These are phyloP conservation scores for Paraphoma chrysanthemicola DNA, from an alignment of 2,329 filamentous ascomycete species.

Conservation along the genomic window DNA sequence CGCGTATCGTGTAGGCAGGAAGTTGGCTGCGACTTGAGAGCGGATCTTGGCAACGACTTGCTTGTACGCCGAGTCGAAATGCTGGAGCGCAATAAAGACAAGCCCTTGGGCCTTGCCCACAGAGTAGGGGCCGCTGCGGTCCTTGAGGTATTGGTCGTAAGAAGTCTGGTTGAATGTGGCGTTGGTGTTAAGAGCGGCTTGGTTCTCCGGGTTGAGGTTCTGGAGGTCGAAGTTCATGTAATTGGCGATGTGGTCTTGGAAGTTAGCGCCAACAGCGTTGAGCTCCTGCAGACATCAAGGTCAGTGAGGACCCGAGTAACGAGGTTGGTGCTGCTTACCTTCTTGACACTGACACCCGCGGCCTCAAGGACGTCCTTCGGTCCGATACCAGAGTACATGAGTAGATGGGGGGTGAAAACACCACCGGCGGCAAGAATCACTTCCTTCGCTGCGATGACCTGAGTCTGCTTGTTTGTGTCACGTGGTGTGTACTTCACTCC, in stretches of 20 bases:
- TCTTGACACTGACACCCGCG: conserved; percentile 7
- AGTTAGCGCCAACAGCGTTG: conserved; percentile 27
- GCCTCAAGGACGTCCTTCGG: conserved; percentile 6
- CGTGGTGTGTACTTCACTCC: conserved; percentile 15
- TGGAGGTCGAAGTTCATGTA: conserved; percentile 11
- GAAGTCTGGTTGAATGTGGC: conserved; percentile 30
- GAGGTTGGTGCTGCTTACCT: background rate
- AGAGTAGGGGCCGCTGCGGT: conserved; percentile 30
- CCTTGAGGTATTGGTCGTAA: conserved; percentile 23
- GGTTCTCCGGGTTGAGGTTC: conserved; percentile 5
- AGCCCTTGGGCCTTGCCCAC: conserved; percentile 11
- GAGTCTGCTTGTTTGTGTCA: background rate
- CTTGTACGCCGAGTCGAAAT: conserved; percentile 11
- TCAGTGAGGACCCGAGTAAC: no score
- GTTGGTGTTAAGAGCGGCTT: conserved; percentile 14
- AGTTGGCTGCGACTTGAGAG: conserved; percentile 13
- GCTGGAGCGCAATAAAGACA: conserved; percentile 13
- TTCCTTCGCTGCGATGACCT: conserved; percentile 45
- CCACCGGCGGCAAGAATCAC: conserved; percentile 64
- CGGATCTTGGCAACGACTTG: conserved; percentile 8
- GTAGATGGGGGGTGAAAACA: conserved; percentile 66
- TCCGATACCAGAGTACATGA: conserved; percentile 68
- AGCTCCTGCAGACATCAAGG: conserved; percentile 5
- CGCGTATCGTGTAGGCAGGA: conserved; percentile 13
- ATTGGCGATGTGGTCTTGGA: conserved; percentile 23